A percentile compares a stretch with the other conserved stretches of the same genome.
Conservation (phyloP, 2,329 filamentous ascomycete species). For the Fusarium metavorans region DNA sequence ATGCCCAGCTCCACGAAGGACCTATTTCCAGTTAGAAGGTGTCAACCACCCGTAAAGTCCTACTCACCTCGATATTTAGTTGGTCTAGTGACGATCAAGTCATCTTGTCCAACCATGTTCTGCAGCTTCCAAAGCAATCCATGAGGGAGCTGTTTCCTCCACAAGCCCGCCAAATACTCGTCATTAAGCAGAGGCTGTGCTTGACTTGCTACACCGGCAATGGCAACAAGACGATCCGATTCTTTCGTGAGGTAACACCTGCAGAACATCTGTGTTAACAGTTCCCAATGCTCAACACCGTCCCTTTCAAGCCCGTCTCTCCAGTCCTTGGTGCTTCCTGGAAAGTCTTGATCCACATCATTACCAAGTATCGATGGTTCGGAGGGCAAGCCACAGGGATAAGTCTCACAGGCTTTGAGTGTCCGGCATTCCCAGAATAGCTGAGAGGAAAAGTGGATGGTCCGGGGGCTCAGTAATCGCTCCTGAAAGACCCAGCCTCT, state of each 20-base stretch:
- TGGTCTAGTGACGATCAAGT: background rate
- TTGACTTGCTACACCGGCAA: background rate
- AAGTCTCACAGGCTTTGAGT: background rate
- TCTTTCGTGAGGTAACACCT: background rate
- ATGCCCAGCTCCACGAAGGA: background rate
- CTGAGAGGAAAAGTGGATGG: background rate
- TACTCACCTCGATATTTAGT: background rate
- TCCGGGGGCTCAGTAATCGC: background rate
- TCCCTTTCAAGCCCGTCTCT: background rate
- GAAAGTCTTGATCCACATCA: background rate
- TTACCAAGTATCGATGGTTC: background rate
- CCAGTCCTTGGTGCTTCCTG: background rate
- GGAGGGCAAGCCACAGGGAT: background rate
- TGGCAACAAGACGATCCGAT: background rate
- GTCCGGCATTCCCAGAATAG: background rate
- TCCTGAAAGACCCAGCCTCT: background rate
- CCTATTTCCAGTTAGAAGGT: background rate
- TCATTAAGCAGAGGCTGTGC: background rate
- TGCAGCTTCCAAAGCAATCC: background rate
- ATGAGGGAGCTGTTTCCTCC: background rate
- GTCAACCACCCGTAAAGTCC: rapidly evolving
- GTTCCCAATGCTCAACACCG: background rate
- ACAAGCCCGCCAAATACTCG: background rate
- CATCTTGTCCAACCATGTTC: background rate
- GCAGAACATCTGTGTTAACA: background rate